phyloP scores from a whole-genome alignment of 805 yeast species.

The Yarrowia osloensis region DNA sequence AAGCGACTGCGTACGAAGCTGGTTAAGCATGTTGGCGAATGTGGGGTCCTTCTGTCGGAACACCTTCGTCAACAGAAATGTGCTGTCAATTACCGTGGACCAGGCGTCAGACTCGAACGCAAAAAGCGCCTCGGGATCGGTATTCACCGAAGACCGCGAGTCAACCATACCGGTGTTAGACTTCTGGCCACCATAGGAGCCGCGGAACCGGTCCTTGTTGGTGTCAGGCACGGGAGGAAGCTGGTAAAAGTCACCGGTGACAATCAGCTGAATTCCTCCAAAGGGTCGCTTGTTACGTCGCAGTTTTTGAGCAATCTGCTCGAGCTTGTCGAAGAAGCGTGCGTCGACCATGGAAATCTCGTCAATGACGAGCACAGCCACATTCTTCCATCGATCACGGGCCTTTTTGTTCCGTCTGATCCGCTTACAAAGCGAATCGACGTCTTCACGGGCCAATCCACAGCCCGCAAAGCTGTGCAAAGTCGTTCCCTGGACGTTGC shows the following conservation, averaged over 20 bases:
- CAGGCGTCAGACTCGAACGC: conserved; percentile 78
- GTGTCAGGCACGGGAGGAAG: conserved; percentile 75
- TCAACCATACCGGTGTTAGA: conserved; percentile 18
- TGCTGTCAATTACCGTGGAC: conserved; percentile 61
- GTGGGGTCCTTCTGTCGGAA: conserved; percentile 82
- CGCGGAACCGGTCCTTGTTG: conserved; percentile 9
- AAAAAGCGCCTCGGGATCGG: conserved; percentile 48
- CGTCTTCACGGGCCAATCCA: conserved; percentile 68
- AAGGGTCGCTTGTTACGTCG: conserved; percentile 62
- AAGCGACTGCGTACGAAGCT: conserved; percentile 72
- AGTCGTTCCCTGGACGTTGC: conserved; percentile 88
- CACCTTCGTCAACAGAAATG: conserved; percentile 72
- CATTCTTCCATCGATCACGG: conserved; percentile 60
- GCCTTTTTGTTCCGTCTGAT: conserved; percentile 52
- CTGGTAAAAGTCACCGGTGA: conserved; percentile 96
- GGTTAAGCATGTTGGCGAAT: conserved; percentile 76
- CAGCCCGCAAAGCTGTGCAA: conserved; percentile 83
- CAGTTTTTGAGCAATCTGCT: conserved; percentile 61
- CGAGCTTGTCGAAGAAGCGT: conserved; percentile 69
- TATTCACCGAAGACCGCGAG: neutral
- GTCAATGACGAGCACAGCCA: conserved; percentile 78
- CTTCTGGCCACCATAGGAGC: neutral
- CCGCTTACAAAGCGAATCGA: conserved; percentile 49
- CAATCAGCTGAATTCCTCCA: conserved; percentile 88
- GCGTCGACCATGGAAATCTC: conserved; percentile 96